Evolutionary conservation across 2,329 filamentous ascomycete genomes (phyloP), one percentile per base, ranked within the genome.

Genomic region (Pseudogymnoascus sp.): DNA sequence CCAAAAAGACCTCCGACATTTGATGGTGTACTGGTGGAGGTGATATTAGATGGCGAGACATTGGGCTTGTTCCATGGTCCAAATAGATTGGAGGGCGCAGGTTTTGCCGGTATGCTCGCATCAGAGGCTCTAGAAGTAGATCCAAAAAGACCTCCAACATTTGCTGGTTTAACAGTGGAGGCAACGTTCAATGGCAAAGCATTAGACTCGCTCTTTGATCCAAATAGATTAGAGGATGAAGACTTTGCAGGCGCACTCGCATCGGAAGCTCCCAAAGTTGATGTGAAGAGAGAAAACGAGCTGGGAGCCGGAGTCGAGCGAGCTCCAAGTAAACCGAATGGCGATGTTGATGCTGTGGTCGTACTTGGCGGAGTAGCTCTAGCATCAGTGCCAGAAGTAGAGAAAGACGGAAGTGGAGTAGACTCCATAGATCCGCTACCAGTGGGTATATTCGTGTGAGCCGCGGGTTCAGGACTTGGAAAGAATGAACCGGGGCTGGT

Each of bases 321-420:
- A 19, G 49, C 49, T 12, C 49, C 49, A 55, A 55, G 25, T 16
- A 55, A 55, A 55, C 25, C 49, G 4, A 55, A 55, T 55, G 49
- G 49, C 11, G 49, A 55, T 12, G 49, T 55, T 12, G 49, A 55
- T 22, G n/a, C 49, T 8, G 28, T 9, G 16, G 1, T 55, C 22
- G 25, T 55, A 16, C 23, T 55, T 55, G 63, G 49, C 28, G 28
- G 58, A 60, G 69, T 71, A 77, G 5, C 72, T 76, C 0, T 63
- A 71, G 6, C 72, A 76, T 33, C 74, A 74, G 14, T 73, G 74
- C 73, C 72, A 77, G 68, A 74, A 75, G 62, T 77, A 74, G 7
- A 76, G 67, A 58, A 77, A 76, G 58, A 75, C 49, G 23, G 66
- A 55, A 11, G 64, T 62, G 25, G 33, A 22, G 49, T 4, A 33